A percentile compares a stretch with the other conserved stretches of the same genome.
Conservation (phyloP, 2,329 filamentous ascomycete species). For the Ophiocordyceps camponoti-leonardi region DNA sequence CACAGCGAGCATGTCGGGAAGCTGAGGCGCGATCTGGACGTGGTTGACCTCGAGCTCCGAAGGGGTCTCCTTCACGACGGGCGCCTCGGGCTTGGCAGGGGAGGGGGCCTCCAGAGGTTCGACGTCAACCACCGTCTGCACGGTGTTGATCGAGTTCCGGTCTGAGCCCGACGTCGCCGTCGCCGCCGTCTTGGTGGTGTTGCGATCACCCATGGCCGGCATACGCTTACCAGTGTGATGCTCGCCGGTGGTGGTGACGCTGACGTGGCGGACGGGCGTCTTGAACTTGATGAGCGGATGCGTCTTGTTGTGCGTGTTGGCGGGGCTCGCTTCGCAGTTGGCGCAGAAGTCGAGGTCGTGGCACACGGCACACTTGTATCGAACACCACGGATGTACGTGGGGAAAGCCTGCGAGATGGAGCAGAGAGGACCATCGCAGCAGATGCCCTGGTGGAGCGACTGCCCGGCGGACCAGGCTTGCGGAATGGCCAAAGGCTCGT, state of each 20-base stretch:
- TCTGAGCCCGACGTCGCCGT: conserved; percentile 17
- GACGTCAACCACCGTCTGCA: conserved; percentile 59
- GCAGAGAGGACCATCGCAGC: conserved; percentile 89
- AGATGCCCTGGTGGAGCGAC: conserved; percentile 63
- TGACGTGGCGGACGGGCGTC: conserved; percentile 76
- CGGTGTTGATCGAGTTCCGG: conserved; percentile 29
- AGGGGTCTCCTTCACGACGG: conserved; percentile 9
- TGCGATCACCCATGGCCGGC: conserved; percentile 53
- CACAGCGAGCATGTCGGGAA: conserved; percentile 4
- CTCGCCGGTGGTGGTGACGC: conserved; percentile 70
- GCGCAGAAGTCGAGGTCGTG: conserved; percentile 91
- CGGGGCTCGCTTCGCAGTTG: conserved; percentile 76
- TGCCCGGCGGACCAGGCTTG: conserved; percentile 6
- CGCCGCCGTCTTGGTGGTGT: conserved; percentile 32
- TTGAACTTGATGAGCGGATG: conserved; percentile 96
- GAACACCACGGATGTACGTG: conserved; percentile 68
- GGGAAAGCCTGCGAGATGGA: conserved; percentile 30
- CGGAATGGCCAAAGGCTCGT: conserved; percentile 41
- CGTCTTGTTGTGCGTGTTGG: conserved; percentile 79
- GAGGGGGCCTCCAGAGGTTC: conserved; percentile 37
- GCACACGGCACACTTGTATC: conserved; percentile 96
- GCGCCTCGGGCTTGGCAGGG: conserved; percentile 2
- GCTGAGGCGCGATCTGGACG: conserved; percentile 6
- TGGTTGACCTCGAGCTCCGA: conserved; percentile 8
- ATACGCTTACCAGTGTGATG: conserved; percentile 48